Percentiles rank a stretch among this genome's conserved stretches.
These are phyloP conservation scores for Kuraishia floccosa DNA, from an alignment of 805 yeast species.

Conservation along the genomic window DNA sequence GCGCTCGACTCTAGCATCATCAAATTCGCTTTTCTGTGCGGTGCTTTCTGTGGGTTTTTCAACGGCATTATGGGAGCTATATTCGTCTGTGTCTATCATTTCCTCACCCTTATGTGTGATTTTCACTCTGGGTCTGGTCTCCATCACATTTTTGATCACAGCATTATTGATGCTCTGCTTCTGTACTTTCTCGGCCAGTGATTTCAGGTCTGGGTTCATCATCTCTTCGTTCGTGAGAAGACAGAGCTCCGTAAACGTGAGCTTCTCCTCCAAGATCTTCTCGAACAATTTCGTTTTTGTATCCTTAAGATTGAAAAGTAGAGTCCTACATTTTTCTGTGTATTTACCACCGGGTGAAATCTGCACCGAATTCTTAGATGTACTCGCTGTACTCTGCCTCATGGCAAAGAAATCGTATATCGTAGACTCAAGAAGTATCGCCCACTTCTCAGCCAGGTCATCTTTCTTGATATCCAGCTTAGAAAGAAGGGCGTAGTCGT, in stretches of 20 bases:
- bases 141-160: conserved; percentile 39
- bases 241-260: conserved; percentile 49
- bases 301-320: conserved; percentile 48
- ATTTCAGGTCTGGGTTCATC: conserved; percentile 62
- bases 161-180: conserved; percentile 58
- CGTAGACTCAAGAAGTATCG: conserved; percentile 39
- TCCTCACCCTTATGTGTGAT: conserved; percentile 88
- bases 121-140: conserved; percentile 52
- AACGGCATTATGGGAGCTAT: no score
- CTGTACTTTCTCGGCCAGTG: conserved; percentile 60
- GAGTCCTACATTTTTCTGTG: conserved; percentile 57
- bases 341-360: conserved; percentile 22
- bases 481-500: conserved; percentile 13
- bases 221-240: conserved; percentile 63
- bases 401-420: conserved; percentile 26
- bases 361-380: conserved; percentile 7
- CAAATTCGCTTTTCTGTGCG: neutral
- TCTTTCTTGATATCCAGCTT: conserved; percentile 14
- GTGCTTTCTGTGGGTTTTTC: neutral
- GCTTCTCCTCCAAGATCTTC: conserved; percentile 40
- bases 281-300: conserved; percentile 46
- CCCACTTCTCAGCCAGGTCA: conserved; percentile 29
- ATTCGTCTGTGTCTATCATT: conserved; percentile 47
- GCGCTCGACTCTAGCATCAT: no score
- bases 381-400: conserved; percentile 17